These are phyloP conservation scores for Phyllosticta citrichinensis DNA, from an alignment of 2,329 filamentous ascomycete species.

Conservation along the genomic window DNA sequence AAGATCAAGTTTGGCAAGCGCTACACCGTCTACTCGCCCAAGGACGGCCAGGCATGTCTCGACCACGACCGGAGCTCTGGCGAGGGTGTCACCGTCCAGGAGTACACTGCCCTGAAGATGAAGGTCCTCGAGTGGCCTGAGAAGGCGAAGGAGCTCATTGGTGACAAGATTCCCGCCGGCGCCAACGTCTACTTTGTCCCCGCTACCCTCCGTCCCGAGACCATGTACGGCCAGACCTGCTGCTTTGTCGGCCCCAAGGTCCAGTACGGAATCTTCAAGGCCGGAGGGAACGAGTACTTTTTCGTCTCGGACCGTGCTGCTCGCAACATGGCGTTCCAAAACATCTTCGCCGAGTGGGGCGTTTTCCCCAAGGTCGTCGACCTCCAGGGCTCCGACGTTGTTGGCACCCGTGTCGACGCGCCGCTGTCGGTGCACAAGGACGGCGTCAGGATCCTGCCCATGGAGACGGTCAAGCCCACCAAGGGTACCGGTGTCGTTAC, in stretches of 20 bases:
- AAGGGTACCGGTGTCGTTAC: constrained; percentile 97
- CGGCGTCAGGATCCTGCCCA: constrained; percentile 81
- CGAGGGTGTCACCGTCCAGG: constrained; percentile 75
- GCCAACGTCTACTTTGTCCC: constrained; percentile 83
- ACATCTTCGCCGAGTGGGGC: constrained; percentile 68
- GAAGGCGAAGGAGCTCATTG: constrained; percentile 58
- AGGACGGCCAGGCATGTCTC: constrained; percentile 80
- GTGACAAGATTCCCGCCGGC: constrained; percentile 66
- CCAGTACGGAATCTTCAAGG: constrained; percentile 79
- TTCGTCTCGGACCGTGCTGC: constrained; percentile 74
- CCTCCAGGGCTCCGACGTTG: constrained; percentile 64
- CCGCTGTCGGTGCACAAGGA: constrained; percentile 73
- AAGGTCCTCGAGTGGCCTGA: constrained; percentile 84
- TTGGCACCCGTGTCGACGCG: constrained; percentile 83
- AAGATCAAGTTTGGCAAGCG: constrained; percentile 92
- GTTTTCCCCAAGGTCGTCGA: constrained; percentile 65
- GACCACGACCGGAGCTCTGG: constrained; percentile 76
- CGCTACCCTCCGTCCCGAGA: constrained; percentile 88
- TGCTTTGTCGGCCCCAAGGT: constrained; percentile 91
- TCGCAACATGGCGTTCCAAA: constrained; percentile 94
- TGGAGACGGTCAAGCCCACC: constrained; percentile 83
- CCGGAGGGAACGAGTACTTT: constrained; percentile 58
- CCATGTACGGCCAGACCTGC: constrained; percentile 96
- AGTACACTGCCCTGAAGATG: constrained; percentile 88
- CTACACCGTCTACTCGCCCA: constrained; percentile 88